phyloP scores from a whole-genome alignment of 306 rosid genomes.

The Begonia peltatifolia region DNA sequence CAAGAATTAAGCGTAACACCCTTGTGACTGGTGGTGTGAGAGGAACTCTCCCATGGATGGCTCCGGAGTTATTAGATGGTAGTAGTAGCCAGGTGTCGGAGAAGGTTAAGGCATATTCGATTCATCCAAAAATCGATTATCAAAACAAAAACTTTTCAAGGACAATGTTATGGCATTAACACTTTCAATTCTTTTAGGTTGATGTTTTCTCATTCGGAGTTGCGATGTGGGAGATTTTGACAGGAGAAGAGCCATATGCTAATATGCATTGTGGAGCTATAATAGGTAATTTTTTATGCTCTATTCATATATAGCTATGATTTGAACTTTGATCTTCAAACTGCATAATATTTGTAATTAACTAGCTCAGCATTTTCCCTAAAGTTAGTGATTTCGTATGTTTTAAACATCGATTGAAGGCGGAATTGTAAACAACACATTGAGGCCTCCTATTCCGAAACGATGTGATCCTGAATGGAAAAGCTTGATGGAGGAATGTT shows the following conservation, averaged over 20 bases:
- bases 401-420: slow-evolving; percentile 27
- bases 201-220: slow-evolving; percentile 89
- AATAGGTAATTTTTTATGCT: slow-evolving; percentile 34
- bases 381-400: slow-evolving; percentile 10
- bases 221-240: slow-evolving; percentile 91
- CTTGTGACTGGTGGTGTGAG: slow-evolving; percentile 87
- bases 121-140: not conserved
- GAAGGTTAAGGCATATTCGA: slow-evolving; percentile 41
- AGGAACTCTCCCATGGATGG: slow-evolving; percentile 99
- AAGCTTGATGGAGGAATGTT: slow-evolving; percentile 77
- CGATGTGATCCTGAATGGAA: slow-evolving; percentile 79
- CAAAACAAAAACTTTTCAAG: not conserved
- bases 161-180: not conserved
- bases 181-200: slow-evolving; percentile 29
- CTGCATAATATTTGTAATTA: too few relatives aligned
- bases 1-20: slow-evolving; percentile 81
- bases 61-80: slow-evolving; percentile 81
- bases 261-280: slow-evolving; percentile 93
- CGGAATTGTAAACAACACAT: slow-evolving; percentile 75
- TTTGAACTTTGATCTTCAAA: too few relatives aligned
- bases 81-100: slow-evolving; percentile 74
- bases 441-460: slow-evolving; percentile 79
- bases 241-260: slow-evolving; percentile 91
- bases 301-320: too few relatives aligned
- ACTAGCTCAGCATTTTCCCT: not conserved